Base-by-base conservation (phyloP, 2,329 filamentous ascomycete species). In the Hansfordia pulvinata region DNA sequence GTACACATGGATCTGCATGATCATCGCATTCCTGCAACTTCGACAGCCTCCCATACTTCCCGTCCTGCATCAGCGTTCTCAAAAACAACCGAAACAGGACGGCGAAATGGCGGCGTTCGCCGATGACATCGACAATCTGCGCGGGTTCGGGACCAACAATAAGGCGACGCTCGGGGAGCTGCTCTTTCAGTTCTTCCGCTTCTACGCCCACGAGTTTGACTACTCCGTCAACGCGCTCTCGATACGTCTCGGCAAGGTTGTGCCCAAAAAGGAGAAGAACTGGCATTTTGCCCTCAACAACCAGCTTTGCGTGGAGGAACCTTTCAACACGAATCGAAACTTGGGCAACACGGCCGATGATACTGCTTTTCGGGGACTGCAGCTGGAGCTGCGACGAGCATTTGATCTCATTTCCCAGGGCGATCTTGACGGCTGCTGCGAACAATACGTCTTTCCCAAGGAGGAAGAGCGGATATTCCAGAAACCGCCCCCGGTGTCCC, bases 1-100 rank as follows among this genome's bases (percentile, higher is more conserved):
- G 11, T 98, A 98, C 49, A 94, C 90, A 13, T 98, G 90, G 90
- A 96, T 96, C 48, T 98, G 90, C 53, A 73, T 98, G 64, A 93
- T 96, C 39, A 79, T 98, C 47, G 92, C 85, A 40, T 98, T 96
- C 46, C 66, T 98, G 15, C 90, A 98, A 54, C 79, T 84, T 27
- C 75, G 85, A 41, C 67, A 78, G 32, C 81, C 84, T 10, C 81
- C 88, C 0, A 71, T 98, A 29, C 56, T 98, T 13, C 90, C 90
- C 4, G 74, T 81, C 10, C 62, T 98, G 18, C 90, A 96, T 47
- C 76, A 85, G 44, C 65, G 71, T 13, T 63, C 70, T 4, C 60
- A 75, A 37, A 71, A 71, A 39, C 57, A 69, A 28, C 55, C 68
- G 8, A 63, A 66, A 12, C 56, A 69, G 19, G 72, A 81, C 33